A percentile compares a stretch with the other conserved stretches of the same genome.
These are phyloP conservation scores for Pisolithus orientalis DNA, from an alignment of 768 basidiomycete genomes.

Conservation along the genomic window DNA sequence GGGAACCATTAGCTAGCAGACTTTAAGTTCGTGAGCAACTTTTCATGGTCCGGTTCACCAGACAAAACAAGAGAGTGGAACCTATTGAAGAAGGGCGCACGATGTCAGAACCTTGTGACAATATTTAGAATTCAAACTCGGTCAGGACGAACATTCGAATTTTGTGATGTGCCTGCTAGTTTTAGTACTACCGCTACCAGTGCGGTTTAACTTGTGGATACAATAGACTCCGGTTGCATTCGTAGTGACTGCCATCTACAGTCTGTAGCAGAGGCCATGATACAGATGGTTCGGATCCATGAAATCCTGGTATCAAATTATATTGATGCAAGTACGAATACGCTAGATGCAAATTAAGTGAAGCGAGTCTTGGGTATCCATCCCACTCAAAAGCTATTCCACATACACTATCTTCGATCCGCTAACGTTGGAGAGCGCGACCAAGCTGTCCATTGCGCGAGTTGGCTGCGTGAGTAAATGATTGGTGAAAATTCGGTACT, in stretches of 20 bases:
- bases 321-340: not conserved
- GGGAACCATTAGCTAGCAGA: conserved; percentile 35
- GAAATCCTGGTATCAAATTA: not conserved
- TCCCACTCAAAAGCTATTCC: not conserved
- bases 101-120: conserved; percentile 44
- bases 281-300: too few species aligned
- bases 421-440: conserved; percentile 21
- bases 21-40: conserved; percentile 43
- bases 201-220: conserved; percentile 15
- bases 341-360: conserved; percentile 5
- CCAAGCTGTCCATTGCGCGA: conserved; percentile 17
- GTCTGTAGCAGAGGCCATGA: too few species aligned
- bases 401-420: not conserved
- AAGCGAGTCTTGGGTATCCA: conserved; percentile 11
- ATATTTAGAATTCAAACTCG: conserved; percentile 32
- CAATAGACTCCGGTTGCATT: too few species aligned
- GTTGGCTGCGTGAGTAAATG: not conserved
- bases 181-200: conserved; percentile 52
- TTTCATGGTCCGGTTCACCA: conserved; percentile 56
- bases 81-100: conserved; percentile 69
- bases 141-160: conserved; percentile 52
- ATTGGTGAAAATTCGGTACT: conserved; percentile 1
- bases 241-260: too few species aligned
- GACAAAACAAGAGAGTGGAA: conserved; percentile 62
- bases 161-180: conserved; percentile 42